These are phyloP conservation scores for Asterophora parasitica DNA, from an alignment of 768 basidiomycete genomes.

Conservation along the genomic window DNA sequence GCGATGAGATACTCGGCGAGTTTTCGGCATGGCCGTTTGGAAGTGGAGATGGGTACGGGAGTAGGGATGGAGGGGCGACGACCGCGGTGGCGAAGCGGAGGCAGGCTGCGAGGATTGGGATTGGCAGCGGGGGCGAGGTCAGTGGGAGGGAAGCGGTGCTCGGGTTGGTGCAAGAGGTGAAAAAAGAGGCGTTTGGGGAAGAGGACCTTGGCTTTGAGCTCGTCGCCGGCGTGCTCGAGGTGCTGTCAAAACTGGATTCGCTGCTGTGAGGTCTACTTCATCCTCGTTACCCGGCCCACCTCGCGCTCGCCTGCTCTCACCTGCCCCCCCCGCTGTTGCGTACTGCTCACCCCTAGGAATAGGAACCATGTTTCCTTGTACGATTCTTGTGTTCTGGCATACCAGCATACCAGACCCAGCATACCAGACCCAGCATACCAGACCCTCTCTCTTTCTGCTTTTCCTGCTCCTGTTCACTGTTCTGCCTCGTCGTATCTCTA, in stretches of 20 bases:
- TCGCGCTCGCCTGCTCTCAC: not conserved
- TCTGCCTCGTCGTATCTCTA: not conserved
- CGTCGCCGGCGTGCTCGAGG: constrained; percentile 88
- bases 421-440: too few relatives aligned
- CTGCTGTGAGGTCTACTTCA: constrained; percentile 44
- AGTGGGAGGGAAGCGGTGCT: constrained; percentile 60
- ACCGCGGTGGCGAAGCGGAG: constrained; percentile 31
- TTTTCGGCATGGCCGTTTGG: constrained; percentile 90
- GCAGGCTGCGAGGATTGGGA: constrained; percentile 45
- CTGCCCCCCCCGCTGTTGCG: too few relatives aligned
- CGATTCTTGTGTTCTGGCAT: not conserved
- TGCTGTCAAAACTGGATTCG: constrained; percentile 89
- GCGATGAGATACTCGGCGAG: constrained; percentile 91
- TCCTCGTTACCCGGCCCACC: not conserved
- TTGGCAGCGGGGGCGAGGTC: constrained; percentile 43
- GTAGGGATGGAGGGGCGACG: constrained; percentile 18
- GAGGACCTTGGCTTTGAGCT: constrained; percentile 90
- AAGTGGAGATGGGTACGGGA: constrained; percentile 16
- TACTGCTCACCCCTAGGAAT: too few relatives aligned
- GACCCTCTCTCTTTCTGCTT: too few relatives aligned
- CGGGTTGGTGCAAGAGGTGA: constrained; percentile 71
- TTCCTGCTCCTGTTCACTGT: not conserved
- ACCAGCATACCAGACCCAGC: too few relatives aligned
- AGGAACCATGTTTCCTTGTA: too few relatives aligned
- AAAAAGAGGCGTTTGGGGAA: constrained; percentile 61